Percentiles rank a stretch among this genome's conserved stretches.
These are phyloP conservation scores for Amesomyces nigricolor DNA, from an alignment of 2,329 filamentous ascomycete genomes.

Conservation along the genomic window DNA sequence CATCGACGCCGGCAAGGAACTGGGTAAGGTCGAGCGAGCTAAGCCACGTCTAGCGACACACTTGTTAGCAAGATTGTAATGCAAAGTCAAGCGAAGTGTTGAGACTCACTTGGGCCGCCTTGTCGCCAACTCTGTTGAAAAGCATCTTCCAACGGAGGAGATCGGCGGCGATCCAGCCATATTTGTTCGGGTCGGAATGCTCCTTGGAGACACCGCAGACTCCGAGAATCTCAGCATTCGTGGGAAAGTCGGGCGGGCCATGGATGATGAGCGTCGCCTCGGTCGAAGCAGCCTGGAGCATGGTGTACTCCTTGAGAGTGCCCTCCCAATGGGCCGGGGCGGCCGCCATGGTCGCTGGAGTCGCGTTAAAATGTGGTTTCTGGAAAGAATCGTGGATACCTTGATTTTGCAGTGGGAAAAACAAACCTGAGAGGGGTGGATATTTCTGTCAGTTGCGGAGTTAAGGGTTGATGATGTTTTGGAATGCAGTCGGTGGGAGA, in stretches of 20 bases:
- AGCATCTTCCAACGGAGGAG: constrained; percentile 22
- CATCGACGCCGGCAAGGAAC: constrained; percentile 1
- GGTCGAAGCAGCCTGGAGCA: constrained; percentile 13
- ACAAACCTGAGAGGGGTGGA: background rate
- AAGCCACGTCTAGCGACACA: constrained; percentile 15
- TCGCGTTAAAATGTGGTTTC: background rate
- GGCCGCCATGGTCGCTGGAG: constrained; percentile 3
- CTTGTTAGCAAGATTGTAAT: background rate
- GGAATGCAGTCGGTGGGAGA: background rate
- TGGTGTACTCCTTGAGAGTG: background rate
- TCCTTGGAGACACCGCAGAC: constrained; percentile 17
- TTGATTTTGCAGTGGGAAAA: background rate
- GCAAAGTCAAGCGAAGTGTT: background rate
- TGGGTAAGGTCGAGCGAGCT: constrained; percentile 14
- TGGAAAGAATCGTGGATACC: background rate
- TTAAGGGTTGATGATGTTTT: background rate
- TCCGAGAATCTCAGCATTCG: constrained; percentile 17
- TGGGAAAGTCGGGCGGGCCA: constrained; percentile 21
- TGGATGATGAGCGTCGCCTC: constrained; percentile 14
- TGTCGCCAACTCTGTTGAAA: constrained; percentile 13
- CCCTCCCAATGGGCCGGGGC: background rate
- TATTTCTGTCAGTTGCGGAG: background rate
- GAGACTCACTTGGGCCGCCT: constrained; percentile 13
- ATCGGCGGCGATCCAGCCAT: constrained; percentile 23
- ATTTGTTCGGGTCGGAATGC: constrained; percentile 12